Conservation (phyloP, 164 flowering plant species). For the Sedum album region DNA sequence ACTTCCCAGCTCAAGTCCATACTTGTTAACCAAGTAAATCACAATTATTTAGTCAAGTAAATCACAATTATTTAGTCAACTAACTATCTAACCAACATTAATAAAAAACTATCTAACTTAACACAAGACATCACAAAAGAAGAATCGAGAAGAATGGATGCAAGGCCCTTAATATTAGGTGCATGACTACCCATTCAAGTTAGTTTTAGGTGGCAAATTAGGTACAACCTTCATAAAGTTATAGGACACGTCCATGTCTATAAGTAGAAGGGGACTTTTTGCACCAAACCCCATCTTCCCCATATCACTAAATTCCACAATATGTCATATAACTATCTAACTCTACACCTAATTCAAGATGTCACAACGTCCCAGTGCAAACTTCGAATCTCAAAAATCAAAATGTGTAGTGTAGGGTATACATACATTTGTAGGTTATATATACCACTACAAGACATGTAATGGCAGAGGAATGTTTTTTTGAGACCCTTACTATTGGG, state of each 20-base stretch:
- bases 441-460: not conserved
- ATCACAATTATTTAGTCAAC: too few relatives aligned
- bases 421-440: not conserved
- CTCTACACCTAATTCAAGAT: not conserved
- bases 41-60: too few relatives aligned
- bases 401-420: not conserved
- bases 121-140: not conserved
- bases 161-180: not conserved
- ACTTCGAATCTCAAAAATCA: not conserved
- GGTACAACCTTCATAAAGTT: not conserved
- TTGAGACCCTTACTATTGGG: too few relatives aligned
- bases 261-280: not conserved
- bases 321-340: not conserved
- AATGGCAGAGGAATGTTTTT: not conserved
- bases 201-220: not conserved
- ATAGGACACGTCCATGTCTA: not conserved
- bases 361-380: not conserved
- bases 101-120: not conserved
- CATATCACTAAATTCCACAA: not conserved
- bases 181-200: not conserved
- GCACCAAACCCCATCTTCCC: conserved; percentile 1
- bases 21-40: too few relatives aligned
- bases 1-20: too few relatives aligned
- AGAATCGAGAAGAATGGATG: not conserved
- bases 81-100: too few relatives aligned